A percentile compares a stretch with the other conserved stretches of the same genome.
phyloP scores from a whole-genome alignment of 768 basidiomycete species.

The Suillus hirtellus region DNA sequence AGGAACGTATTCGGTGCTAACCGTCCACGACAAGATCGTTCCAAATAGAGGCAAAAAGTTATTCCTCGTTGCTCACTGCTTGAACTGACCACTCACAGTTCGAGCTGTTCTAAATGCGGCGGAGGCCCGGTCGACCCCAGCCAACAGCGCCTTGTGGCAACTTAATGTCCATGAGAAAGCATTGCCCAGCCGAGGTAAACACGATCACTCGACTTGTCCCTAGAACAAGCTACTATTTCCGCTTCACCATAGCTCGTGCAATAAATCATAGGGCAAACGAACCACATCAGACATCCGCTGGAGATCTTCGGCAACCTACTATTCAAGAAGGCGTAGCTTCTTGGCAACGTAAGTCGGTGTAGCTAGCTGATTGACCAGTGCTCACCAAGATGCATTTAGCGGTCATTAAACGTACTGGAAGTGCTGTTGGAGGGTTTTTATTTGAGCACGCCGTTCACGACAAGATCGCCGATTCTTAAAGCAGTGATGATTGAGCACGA shows the following conservation, averaged over 20 bases:
- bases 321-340: not conserved
- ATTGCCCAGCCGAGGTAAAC: slow-evolving; percentile 7
- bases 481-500: not conserved
- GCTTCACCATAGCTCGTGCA: not conserved
- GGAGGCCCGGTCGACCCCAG: slow-evolving; percentile 1
- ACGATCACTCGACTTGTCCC: not conserved
- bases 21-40: not conserved
- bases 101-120: not conserved
- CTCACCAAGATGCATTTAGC: not conserved
- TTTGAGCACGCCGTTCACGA: not conserved
- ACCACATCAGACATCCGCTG: not conserved
- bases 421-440: not conserved
- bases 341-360: slow-evolving; percentile 1
- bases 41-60: slow-evolving; percentile 2
- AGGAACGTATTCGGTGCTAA: not conserved
- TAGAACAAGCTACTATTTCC: not conserved
- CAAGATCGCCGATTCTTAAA: not conserved
- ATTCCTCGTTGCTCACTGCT: not conserved
- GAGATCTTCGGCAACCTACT: not conserved
- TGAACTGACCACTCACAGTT: slow-evolving; percentile 1
- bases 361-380: not conserved
- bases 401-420: not conserved
- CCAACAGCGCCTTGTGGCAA: not conserved
- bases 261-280: not conserved
- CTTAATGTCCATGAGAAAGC: not conserved